These are phyloP conservation scores for Tremellales sp. DNA, from an alignment of 1,284 basidiomycete species.

Conservation along the genomic window DNA sequence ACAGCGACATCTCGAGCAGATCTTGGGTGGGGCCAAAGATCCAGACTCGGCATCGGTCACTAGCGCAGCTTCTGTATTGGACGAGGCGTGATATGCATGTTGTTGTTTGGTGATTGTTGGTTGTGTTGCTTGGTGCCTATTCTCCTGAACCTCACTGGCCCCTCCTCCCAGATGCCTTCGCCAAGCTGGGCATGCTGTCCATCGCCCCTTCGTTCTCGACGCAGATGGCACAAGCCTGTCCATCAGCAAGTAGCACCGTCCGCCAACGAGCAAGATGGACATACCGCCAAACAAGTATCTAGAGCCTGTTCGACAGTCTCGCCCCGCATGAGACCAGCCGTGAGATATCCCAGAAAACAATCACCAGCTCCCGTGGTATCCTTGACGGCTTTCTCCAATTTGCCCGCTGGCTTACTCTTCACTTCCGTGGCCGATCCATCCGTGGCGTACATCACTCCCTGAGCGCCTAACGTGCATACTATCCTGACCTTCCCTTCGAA, in stretches of 20 bases:
- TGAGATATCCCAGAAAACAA: conserved; percentile 48
- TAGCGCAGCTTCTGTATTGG: not conserved
- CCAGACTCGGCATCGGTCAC: not conserved
- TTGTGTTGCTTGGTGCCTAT: no score
- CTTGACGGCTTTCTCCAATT: conserved; percentile 27
- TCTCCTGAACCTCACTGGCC: not conserved
- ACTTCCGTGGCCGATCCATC: conserved; percentile 6
- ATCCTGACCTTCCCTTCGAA: conserved; percentile 19
- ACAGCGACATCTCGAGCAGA: not conserved
- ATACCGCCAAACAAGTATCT: conserved; percentile 34
- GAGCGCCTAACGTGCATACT: conserved; percentile 40
- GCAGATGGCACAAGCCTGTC: conserved; percentile 42
- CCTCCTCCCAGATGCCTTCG: not conserved
- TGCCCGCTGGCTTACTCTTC: conserved; percentile 33
- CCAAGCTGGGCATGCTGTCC: conserved; percentile 24
- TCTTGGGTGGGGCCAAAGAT: not conserved
- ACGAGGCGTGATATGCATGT: no score
- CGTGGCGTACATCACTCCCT: conserved; percentile 36
- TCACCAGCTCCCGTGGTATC: conserved; percentile 51
- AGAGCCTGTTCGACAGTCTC: conserved; percentile 26
- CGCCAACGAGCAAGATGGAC: conserved; percentile 5
- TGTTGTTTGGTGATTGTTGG: no score
- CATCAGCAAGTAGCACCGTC: not conserved
- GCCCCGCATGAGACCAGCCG: conserved; percentile 42
- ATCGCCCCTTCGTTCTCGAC: conserved; percentile 43